Conservation (phyloP, 352 stramenopile species). For the Globisporangium paddicum region DNA sequence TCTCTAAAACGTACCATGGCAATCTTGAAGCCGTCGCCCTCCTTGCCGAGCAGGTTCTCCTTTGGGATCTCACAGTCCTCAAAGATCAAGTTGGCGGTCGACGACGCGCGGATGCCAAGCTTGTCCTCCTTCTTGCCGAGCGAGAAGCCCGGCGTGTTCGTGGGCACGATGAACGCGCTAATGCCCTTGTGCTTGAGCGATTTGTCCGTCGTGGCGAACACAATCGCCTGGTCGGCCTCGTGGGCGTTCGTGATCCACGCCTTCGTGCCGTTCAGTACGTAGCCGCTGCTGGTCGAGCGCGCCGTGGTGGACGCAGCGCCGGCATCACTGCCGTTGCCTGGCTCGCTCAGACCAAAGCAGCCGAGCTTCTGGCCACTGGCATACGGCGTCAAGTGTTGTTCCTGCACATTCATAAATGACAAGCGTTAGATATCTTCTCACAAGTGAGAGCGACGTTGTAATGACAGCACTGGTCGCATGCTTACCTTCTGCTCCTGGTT, state of each 20-base stretch:
- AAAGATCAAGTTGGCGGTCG: constrained; percentile 96
- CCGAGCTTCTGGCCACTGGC: constrained; percentile 89
- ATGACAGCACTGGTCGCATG: too few species aligned
- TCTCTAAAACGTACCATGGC: constrained; percentile 37
- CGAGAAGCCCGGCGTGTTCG: constrained; percentile 89
- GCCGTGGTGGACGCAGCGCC: constrained; percentile 93
- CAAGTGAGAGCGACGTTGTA: too few species aligned
- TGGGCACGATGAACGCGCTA: constrained; percentile 95
- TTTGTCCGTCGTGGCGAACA: constrained; percentile 98
- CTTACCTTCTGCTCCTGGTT: constrained; percentile 85
- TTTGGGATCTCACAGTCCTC: constrained; percentile 92
- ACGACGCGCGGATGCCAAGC: constrained; percentile 95
- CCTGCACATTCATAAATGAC: constrained; percentile 17
- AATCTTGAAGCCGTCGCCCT: constrained; percentile 90
- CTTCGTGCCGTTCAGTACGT: constrained; percentile 96
- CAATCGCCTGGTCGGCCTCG: constrained; percentile 90
- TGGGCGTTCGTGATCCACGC: constrained; percentile 97
- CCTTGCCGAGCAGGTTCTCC: constrained; percentile 77
- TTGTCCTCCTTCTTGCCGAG: constrained; percentile 98
- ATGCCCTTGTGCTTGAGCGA: constrained; percentile 95
- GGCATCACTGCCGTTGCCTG: constrained; percentile 93
- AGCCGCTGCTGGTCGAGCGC: constrained; percentile 78
- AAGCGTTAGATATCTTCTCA: not conserved
- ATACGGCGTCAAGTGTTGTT: constrained; percentile 87
- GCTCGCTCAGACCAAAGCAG: constrained; percentile 93